Evolutionary conservation across 129 eudicot genomes (phyloP).

Genomic region (Sambucus nigra): DNA sequence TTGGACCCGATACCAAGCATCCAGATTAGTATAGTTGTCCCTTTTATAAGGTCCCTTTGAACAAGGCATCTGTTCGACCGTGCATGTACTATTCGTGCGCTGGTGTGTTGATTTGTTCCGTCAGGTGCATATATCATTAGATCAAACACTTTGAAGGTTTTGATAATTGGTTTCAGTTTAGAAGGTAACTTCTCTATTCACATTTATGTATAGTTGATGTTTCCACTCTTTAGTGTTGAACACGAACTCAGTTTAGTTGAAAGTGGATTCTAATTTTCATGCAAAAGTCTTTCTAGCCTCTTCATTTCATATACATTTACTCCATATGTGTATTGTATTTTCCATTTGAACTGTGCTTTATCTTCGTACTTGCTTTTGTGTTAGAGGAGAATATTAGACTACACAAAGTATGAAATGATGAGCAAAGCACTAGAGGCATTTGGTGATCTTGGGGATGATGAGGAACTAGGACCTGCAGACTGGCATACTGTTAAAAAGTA

Average conservation of each 20-base stretch:
- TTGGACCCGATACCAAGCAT: too few species aligned
- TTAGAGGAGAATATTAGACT: slow-evolving; percentile 77
- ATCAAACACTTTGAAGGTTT: too few species aligned
- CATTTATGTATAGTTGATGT: background rate
- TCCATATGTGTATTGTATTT: background rate
- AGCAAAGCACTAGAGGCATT: slow-evolving; percentile 78
- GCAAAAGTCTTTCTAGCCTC: background rate
- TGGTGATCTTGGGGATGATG: slow-evolving; percentile 88
- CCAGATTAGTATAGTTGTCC: too few species aligned
- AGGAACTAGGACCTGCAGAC: slow-evolving; percentile 90
- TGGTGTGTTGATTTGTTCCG: too few species aligned
- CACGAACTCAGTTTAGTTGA: background rate
- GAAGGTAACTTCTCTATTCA: background rate
- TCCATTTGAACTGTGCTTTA: background rate
- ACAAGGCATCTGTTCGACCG: too few species aligned
- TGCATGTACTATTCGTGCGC: too few species aligned
- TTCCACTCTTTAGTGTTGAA: background rate
- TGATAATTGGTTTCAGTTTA: too few species aligned
- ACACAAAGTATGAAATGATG: slow-evolving; percentile 88
- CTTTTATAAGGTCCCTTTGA: too few species aligned
- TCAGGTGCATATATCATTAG: too few species aligned
- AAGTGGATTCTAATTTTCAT: background rate
- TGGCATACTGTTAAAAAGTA: slow-evolving; percentile 73
- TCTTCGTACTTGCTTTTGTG: slow-evolving; percentile 11
- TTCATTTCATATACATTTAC: background rate